phyloP scores from a whole-genome alignment of 805 yeast species.

The Groenewaldozyma salmanticensis region DNA sequence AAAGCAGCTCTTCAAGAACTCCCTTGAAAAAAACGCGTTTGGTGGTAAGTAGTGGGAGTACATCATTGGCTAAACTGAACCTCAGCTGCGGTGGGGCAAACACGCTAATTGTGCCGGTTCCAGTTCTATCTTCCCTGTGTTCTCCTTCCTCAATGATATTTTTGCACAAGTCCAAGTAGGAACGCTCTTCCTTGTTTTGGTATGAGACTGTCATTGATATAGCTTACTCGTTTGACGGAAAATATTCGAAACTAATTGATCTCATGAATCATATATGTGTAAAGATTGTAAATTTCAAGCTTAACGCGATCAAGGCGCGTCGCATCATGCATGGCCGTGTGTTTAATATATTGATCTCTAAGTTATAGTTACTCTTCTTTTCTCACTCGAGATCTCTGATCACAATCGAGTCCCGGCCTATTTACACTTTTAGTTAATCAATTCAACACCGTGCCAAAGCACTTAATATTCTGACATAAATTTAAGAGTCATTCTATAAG shows the following conservation, averaged over 20 bases:
- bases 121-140: constrained; percentile 89
- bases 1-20: constrained; percentile 76
- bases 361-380: too few species aligned
- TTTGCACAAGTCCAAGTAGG: constrained; percentile 73
- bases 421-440: too few species aligned
- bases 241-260: not conserved
- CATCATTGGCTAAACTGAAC: constrained; percentile 60
- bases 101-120: constrained; percentile 85
- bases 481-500: too few species aligned
- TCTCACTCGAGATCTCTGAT: too few species aligned
- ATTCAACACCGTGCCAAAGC: too few species aligned
- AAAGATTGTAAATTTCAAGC: too few species aligned
- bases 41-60: constrained; percentile 85
- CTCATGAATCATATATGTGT: too few species aligned
- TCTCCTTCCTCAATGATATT: constrained; percentile 79
- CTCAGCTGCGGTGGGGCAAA: constrained; percentile 96
- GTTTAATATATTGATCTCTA: too few species aligned
- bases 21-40: constrained; percentile 86
- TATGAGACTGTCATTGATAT: constrained; percentile 4
- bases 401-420: too few species aligned
- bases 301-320: not conserved
- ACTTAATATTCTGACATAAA: too few species aligned
- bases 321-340: not conserved
- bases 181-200: constrained; percentile 46
- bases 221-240: not conserved